Evolutionary conservation across 2,329 filamentous ascomycete species (phyloP).

Genomic region (Byssoonygena ceratinophila): DNA sequence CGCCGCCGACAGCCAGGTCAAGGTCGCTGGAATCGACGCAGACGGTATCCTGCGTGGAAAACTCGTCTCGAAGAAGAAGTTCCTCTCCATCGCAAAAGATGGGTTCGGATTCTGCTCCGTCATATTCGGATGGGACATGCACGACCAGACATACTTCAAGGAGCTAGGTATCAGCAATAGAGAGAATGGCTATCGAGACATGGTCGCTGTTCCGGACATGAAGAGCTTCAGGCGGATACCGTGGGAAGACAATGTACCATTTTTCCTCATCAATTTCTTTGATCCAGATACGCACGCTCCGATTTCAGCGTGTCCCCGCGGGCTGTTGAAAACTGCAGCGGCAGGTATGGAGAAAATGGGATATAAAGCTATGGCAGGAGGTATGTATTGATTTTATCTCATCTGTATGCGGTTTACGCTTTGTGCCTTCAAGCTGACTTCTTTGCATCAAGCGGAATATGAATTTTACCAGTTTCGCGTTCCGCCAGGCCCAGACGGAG

Average conservation of each 20-base stretch:
- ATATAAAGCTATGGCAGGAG: conserved; percentile 81
- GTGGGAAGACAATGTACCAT: conserved; percentile 78
- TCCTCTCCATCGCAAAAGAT: conserved; percentile 65
- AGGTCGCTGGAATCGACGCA: conserved; percentile 77
- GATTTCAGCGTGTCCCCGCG: conserved; percentile 67
- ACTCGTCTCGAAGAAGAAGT: conserved; percentile 85
- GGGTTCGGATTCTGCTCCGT: conserved; percentile 93
- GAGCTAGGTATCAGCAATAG: conserved; percentile 83
- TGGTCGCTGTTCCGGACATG: conserved; percentile 73
- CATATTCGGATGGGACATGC: conserved; percentile 95
- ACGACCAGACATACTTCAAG: conserved; percentile 77
- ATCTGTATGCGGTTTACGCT: not conserved
- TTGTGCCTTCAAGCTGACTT: not conserved
- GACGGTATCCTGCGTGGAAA: conserved; percentile 83
- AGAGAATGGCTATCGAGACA: conserved; percentile 77
- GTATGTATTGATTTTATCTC: conserved; percentile 45
- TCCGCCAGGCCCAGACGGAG: conserved; percentile 42
- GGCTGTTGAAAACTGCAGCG: conserved; percentile 58
- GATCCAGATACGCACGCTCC: conserved; percentile 66
- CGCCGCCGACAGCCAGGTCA: conserved; percentile 63
- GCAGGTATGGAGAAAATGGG: conserved; percentile 57
- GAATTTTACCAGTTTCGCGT: conserved; percentile 87
- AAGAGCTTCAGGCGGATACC: conserved; percentile 70
- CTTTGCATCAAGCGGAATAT: conserved; percentile 61
- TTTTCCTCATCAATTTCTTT: conserved; percentile 73